These are phyloP conservation scores for Synchytrium microbalum DNA, from an alignment of 371 early-diverging fungal species.

Conservation along the genomic window DNA sequence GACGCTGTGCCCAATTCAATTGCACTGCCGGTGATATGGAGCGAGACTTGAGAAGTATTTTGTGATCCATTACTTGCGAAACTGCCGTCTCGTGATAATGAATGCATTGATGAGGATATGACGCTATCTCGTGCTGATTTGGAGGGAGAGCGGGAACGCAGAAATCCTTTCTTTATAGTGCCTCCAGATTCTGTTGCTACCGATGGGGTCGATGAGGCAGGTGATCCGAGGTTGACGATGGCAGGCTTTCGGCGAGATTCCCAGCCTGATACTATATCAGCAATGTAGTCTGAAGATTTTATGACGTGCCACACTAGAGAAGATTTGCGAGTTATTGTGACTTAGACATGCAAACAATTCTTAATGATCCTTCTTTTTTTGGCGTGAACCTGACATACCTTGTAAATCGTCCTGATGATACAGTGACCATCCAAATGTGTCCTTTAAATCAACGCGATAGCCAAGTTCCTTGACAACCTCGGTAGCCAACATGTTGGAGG, in stretches of 20 bases:
- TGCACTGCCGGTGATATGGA: not conserved
- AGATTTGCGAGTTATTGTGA: not conserved
- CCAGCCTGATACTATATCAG: slow-evolving; percentile 26
- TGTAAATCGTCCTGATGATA: slow-evolving; percentile 17
- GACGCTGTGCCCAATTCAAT: not conserved
- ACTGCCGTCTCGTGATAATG: not conserved
- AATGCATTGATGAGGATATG: not conserved
- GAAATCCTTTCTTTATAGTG: not conserved
- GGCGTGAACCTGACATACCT: slow-evolving; percentile 12
- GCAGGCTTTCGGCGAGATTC: slow-evolving; percentile 16
- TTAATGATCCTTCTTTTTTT: not conserved
- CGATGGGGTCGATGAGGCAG: not conserved
- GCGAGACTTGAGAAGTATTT: not conserved
- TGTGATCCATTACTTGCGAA: not conserved
- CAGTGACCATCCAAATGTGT: slow-evolving; percentile 32
- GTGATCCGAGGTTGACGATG: not conserved
- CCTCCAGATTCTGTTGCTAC: not conserved
- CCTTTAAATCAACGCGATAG: slow-evolving; percentile 22
- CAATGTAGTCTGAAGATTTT: slow-evolving; percentile 31
- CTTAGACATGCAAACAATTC: not conserved
- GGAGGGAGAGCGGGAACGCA: not conserved
- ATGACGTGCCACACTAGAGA: slow-evolving; percentile 21
- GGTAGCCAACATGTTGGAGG: slow-evolving; percentile 27
- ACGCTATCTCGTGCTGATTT: not conserved
- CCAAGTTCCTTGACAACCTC: slow-evolving; percentile 35